Evolutionary conservation across 768 basidiomycete species (phyloP), one percentile per base, ranked within the genome.

Genomic region (Lactarius indigo): DNA sequence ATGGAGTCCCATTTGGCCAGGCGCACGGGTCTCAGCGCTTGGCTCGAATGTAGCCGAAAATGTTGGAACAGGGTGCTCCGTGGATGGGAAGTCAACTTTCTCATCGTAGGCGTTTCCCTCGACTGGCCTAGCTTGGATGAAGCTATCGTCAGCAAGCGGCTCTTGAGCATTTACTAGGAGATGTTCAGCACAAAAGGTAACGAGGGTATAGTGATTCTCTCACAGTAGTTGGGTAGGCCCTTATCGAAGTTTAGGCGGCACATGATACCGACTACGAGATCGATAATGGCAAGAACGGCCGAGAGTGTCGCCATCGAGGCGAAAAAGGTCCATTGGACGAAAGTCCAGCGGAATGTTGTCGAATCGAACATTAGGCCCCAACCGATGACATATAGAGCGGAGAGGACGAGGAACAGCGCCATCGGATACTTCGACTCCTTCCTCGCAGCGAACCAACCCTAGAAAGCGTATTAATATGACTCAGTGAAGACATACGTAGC

Each of bases 401-500:
- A 86, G 57, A 90, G 69, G 18, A 79, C 72, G 64, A 94, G 79
- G 78, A 94, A 94, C 17, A 83, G 68, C 59, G 86, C 66, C 84
- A 87, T 90, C 18, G 79, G 82, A 12, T 81, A 64, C 66, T 81
- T 84, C 64, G 81, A 78, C 76, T 94, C 91, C 59, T 80, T 82
- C 44, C 91, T 87, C 59, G 89, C 85, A 39, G 86, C 83, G 72
- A 89, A 84, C 91, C 91, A 94, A 20, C 91, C 91, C 85, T 88
- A 62, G 31, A 62, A 42, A 55, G 5, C 8, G 62, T 30, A 52
- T 70, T 20, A 67, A n/a, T 31, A 59, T 5, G 18, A 9, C 26
- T 33, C 57, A 30, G 18, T 39, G 26, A 50, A 57, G 33, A 56
- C 59, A 5, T 5, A 60, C 2, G 41, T 35, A 31, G 64, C 58